phyloP scores from a whole-genome alignment of 2,329 filamentous ascomycete species.

The Ampelomyces quisqualis region DNA sequence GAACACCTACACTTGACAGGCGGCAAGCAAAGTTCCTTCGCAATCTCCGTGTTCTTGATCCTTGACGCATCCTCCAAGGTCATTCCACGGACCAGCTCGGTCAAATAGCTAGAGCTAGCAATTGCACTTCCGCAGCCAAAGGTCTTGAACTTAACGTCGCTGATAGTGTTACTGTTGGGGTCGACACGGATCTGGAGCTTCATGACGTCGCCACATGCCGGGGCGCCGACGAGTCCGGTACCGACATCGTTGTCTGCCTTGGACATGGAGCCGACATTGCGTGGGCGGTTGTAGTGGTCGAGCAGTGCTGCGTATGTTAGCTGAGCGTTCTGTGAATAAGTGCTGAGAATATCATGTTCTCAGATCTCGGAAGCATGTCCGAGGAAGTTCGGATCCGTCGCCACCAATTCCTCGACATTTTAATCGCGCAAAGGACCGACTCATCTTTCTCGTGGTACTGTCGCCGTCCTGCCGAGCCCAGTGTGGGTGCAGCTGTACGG shows the following conservation, averaged over 20 bases:
- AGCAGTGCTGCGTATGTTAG: slow-evolving; percentile 56
- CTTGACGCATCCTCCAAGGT: slow-evolving; percentile 88
- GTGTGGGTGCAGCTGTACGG: slow-evolving; percentile 47
- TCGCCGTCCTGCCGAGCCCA: slow-evolving; percentile 47
- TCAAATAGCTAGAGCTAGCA: slow-evolving; percentile 90
- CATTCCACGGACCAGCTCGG: slow-evolving; percentile 93
- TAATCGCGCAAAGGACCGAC: slow-evolving; percentile 30
- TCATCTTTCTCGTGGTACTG: slow-evolving; percentile 68
- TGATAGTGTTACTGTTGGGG: slow-evolving; percentile 81
- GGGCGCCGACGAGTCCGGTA: slow-evolving; percentile 87
- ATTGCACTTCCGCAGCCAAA: slow-evolving; percentile 95
- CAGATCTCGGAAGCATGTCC: slow-evolving; percentile 8
- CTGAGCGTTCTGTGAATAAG: slow-evolving; percentile 23
- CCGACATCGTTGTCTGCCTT: slow-evolving; percentile 83
- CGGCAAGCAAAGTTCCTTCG: slow-evolving; percentile 87
- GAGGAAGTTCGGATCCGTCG: slow-evolving; percentile 7
- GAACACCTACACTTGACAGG: slow-evolving; percentile 75
- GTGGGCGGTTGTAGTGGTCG: slow-evolving; percentile 78
- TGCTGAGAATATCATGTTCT: neutral
- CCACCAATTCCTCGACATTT: slow-evolving; percentile 13
- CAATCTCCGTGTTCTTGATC: slow-evolving; percentile 97
- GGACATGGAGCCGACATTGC: slow-evolving; percentile 76
- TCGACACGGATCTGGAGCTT: slow-evolving; percentile 93
- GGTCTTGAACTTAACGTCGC: slow-evolving; percentile 97
- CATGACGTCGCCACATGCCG: slow-evolving; percentile 90